Conservation (phyloP, 345 rosid genomes). For the Eutrema heterophyllum region DNA sequence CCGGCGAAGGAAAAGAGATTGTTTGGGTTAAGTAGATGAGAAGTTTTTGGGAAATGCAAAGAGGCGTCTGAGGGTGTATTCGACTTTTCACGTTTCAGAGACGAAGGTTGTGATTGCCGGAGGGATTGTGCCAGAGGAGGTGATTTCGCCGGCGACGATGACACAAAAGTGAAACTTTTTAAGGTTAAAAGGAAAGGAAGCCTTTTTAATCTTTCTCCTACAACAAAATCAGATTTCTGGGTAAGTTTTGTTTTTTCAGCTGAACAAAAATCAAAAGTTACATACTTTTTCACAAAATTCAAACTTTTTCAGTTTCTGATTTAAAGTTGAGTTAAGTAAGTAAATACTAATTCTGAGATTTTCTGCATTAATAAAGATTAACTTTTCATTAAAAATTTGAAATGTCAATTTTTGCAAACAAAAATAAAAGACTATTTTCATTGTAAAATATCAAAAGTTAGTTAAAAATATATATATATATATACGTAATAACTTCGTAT, state of each 20-base stretch:
- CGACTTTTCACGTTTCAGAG: slow-evolving; percentile 24
- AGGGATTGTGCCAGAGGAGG: slow-evolving; percentile 10
- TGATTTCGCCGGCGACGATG: slow-evolving; percentile 18
- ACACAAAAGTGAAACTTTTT: slow-evolving; percentile 41
- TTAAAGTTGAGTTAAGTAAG: background rate
- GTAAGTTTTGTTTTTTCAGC: slow-evolving; percentile 34
- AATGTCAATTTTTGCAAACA: background rate
- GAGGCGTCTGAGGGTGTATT: slow-evolving; percentile 26
- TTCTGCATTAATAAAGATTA: background rate
- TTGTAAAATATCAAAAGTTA: background rate
- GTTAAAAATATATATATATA: background rate
- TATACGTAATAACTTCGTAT: too few species aligned
- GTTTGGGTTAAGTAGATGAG: slow-evolving; percentile 54
- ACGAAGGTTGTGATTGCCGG: background rate
- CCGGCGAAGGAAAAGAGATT: slow-evolving; percentile 25
- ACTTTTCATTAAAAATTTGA: background rate
- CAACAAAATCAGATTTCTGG: slow-evolving; percentile 45
- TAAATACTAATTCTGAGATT: background rate
- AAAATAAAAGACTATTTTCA: background rate
- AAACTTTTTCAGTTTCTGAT: background rate
- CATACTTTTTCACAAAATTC: background rate
- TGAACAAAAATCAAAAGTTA: background rate
- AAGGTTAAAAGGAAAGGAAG: slow-evolving; percentile 43
- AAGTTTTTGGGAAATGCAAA: slow-evolving; percentile 34
- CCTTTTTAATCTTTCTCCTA: slow-evolving; percentile 33